Conservation (phyloP, 1,284 basidiomycete genomes). For the Trichosporon faecale region DNA sequence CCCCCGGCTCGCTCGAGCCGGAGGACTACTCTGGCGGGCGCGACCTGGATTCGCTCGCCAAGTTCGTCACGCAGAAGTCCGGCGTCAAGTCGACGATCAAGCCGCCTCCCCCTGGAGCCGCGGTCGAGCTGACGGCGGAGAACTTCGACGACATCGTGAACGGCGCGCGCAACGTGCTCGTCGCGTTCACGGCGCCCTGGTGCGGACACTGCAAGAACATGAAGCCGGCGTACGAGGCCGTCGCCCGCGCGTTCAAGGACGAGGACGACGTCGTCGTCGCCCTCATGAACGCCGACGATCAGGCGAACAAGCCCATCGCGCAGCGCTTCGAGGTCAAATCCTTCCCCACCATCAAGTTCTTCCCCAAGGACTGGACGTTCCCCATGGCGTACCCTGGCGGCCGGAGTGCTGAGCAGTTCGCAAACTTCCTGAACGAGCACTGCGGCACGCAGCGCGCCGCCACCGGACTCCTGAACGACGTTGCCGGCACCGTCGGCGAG, state of each 20-base stretch:
- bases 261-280: conserved; percentile 82
- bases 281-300: conserved; percentile 84
- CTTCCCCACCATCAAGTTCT: conserved; percentile 93
- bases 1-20: conserved; percentile 60
- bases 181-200: conserved; percentile 75
- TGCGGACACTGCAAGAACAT: conserved; percentile 54
- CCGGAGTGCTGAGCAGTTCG: conserved; percentile 53
- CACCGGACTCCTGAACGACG: conserved; percentile 73
- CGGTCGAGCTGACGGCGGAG: conserved; percentile 64
- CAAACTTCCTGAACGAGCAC: conserved; percentile 68
- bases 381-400: conserved; percentile 60
- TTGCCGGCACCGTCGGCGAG: conserved; percentile 76
- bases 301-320: conserved; percentile 72
- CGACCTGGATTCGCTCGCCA: conserved; percentile 71
- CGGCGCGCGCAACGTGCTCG: conserved; percentile 75
- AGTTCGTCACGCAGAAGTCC: conserved; percentile 72
- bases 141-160: conserved; percentile 75
- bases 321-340: conserved; percentile 67
- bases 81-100: conserved; percentile 81
- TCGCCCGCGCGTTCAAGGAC: conserved; percentile 71
- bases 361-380: conserved; percentile 63
- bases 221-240: conserved; percentile 82
- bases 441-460: conserved; percentile 80
- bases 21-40: conserved; percentile 74
- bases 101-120: conserved; percentile 72